phyloP scores from a whole-genome alignment of 768 basidiomycete genomes.

The Kwoniella mangroviensis region DNA sequence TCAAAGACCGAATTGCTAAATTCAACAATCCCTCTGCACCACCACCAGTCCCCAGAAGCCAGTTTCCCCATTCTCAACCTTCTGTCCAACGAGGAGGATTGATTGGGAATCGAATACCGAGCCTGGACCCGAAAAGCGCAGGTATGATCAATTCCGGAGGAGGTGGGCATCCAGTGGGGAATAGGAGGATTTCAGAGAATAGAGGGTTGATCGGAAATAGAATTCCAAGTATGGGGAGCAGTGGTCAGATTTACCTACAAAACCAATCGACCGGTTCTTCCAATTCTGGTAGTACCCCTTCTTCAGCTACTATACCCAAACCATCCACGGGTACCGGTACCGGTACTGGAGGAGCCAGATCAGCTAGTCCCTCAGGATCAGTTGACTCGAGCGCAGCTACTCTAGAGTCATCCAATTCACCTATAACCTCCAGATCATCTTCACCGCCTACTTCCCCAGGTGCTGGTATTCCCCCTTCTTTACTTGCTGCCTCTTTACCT shows the following conservation, averaged over 20 bases:
- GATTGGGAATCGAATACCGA: constrained; percentile 48
- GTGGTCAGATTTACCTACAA: not conserved
- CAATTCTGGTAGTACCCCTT: constrained; percentile 7
- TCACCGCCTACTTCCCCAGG: constrained; percentile 44
- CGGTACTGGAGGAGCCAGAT: constrained; percentile 14
- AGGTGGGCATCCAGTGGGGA: constrained; percentile 6
- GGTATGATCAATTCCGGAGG: constrained; percentile 24
- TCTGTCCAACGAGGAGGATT: constrained; percentile 32
- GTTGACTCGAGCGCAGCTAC: constrained; percentile 35
- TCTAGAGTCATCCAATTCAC: constrained; percentile 27
- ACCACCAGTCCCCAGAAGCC: constrained; percentile 45
- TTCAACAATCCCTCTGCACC: constrained; percentile 51
- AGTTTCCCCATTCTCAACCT: constrained; percentile 37
- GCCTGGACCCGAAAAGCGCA: constrained; percentile 47
- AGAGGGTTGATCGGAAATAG: constrained; percentile 46
- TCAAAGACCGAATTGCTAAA: constrained; percentile 54
- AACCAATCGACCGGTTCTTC: constrained; percentile 23
- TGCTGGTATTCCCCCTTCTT: constrained; percentile 16
- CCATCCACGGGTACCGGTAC: not conserved
- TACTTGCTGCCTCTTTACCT: constrained; percentile 45
- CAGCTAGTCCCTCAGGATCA: constrained; percentile 44
- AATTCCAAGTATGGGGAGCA: constrained; percentile 33
- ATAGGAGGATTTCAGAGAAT: constrained; percentile 37
- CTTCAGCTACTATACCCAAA: constrained; percentile 10
- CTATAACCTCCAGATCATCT: constrained; percentile 41